Evolutionary conservation across 345 rosid genomes (phyloP), one percentile per base, ranked within the genome.

Genomic region (Eucalyptus dawsonii): DNA sequence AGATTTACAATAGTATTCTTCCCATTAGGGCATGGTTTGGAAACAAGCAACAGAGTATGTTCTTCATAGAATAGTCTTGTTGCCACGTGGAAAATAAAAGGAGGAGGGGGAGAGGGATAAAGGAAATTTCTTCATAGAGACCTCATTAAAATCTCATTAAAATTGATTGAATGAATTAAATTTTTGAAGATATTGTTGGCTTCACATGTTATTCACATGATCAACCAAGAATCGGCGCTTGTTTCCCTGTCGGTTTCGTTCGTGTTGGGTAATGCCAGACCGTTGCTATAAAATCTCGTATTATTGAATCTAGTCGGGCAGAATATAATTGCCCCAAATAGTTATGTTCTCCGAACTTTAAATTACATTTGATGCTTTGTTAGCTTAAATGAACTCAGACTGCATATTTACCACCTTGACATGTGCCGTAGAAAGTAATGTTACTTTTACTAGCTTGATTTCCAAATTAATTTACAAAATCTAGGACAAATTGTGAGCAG

Each of bases 331-430:
- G 2, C 8, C 2, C 2, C 3, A 60, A 60, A 25, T 60, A 27
- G 4, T 27, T 27, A 25, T 60, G 8, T 27, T 11, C 7, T 60
- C 6, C 1, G 2, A 60, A 56, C 6, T 56, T 10, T 24, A 0
- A 22, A 56, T 56, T 56, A 24, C 62, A 56, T 56, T 56, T 56
- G 29, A 56, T 24, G 13, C 13, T 24, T 22, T 0, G 13, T 56
- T 22, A 56, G 27, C 6, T 56, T 60, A 60, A 60, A 27, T 60
- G 31, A 25, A 27, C 8, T 27, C 15, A 12, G 3, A 0, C 31
- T 60, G 1, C 14, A 27, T 60, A 27, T 27, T 60, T 27, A 60
- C 69, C 8, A 27, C 4, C 31, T 27, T 60, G n/a, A 60, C 31
- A 11, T 11, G 67, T 60, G 31, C 67, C 3, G 4, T 27, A 25